These are phyloP conservation scores for Cucurbita maxima DNA, from an alignment of 306 rosid genomes.

Conservation along the genomic window DNA sequence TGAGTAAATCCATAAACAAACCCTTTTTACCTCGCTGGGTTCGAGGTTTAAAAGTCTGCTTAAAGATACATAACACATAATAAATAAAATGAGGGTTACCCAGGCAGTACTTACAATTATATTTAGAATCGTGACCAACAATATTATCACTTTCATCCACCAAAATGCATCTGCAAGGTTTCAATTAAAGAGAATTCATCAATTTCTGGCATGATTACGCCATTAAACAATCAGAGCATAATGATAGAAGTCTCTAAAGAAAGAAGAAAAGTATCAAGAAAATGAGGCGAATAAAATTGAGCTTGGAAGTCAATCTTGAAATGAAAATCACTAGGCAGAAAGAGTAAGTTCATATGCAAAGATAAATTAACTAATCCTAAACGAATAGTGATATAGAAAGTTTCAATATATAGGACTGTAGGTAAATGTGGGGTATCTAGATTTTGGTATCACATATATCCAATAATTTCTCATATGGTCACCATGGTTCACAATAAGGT, in stretches of 20 bases:
- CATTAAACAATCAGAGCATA: not conserved
- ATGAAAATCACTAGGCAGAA: not conserved
- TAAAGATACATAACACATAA: too few relatives aligned
- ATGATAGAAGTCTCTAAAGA: not conserved
- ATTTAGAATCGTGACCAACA: slow-evolving; percentile 89
- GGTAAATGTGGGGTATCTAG: not conserved
- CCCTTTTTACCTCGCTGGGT: too few relatives aligned
- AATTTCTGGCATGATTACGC: not conserved
- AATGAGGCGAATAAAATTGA: not conserved
- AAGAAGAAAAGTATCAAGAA: not conserved
- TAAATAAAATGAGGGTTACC: too few relatives aligned
- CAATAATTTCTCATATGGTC: not conserved
- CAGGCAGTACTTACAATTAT: slow-evolving; percentile 54
- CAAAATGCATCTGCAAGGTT: slow-evolving; percentile 66
- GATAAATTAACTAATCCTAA: not conserved
- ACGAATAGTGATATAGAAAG: not conserved
- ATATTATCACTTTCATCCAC: slow-evolving; percentile 84
- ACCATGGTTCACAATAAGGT: not conserved
- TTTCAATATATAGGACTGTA: not conserved
- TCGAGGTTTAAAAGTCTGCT: too few relatives aligned
- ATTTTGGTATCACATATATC: not conserved
- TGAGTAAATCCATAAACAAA: too few relatives aligned
- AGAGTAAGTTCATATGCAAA: not conserved
- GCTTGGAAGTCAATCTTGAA: not conserved
- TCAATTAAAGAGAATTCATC: slow-evolving; percentile 7